phyloP scores from a whole-genome alignment of 805 yeast genomes.

The Tetrapisispora arboricola region DNA sequence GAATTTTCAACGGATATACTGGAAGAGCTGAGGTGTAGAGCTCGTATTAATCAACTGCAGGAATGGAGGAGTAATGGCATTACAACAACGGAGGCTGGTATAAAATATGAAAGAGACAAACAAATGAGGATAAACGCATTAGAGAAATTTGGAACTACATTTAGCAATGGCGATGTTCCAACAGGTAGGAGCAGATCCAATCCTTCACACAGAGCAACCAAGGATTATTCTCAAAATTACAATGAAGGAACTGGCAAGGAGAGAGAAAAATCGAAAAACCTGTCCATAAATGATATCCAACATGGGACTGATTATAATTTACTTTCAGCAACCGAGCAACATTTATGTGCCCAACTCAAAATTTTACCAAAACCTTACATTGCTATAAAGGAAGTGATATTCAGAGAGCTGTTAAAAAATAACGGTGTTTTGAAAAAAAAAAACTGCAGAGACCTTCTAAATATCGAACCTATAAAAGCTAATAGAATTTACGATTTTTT shows the following conservation, averaged over 20 bases:
- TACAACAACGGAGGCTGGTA: conserved; percentile 71
- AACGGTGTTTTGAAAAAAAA: conserved; percentile 79
- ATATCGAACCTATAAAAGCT: conserved; percentile 80
- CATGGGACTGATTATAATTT: conserved; percentile 76
- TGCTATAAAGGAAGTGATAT: conserved; percentile 81
- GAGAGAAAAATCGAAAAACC: conserved; percentile 30
- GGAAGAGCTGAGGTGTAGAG: conserved; percentile 67
- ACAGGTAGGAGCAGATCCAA: conserved; percentile 22
- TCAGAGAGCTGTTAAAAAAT: conserved; percentile 74
- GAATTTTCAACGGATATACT: conserved; percentile 62
- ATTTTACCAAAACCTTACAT: conserved; percentile 89
- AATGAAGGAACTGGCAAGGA: conserved; percentile 15
- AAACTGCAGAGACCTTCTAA: conserved; percentile 72
- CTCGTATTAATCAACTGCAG: conserved; percentile 80
- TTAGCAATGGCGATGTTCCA: conserved; percentile 8
- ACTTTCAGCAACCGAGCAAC: conserved; percentile 79
- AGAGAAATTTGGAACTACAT: conserved; percentile 38
- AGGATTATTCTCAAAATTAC: conserved; percentile 20
- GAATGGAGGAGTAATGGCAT: conserved; percentile 90
- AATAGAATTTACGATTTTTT: conserved; percentile 87
- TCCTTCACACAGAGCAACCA: conserved; percentile 20
- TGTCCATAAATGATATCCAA: conserved; percentile 55
- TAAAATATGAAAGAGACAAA: conserved; percentile 82
- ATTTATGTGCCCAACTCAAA: conserved; percentile 70
- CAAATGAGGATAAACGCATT: conserved; percentile 51